These are phyloP conservation scores for Aspergillus fijiensis DNA, from an alignment of 2,329 filamentous ascomycete species.

Conservation along the genomic window DNA sequence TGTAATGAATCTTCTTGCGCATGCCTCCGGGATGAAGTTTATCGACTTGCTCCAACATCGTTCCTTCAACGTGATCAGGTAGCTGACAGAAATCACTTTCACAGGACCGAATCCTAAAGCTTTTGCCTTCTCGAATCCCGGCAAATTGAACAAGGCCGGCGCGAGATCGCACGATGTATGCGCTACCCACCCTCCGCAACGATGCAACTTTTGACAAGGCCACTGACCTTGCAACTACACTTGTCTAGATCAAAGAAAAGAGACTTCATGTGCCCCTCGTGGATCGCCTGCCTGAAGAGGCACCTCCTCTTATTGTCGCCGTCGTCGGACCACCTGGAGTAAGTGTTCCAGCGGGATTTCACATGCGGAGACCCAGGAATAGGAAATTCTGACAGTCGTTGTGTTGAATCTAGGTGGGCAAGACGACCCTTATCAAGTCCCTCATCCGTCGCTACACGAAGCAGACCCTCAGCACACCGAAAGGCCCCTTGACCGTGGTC, in stretches of 20 bases:
- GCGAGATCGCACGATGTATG: conserved; percentile 56
- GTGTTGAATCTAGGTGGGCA: conserved; percentile 59
- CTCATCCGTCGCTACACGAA: conserved; percentile 93
- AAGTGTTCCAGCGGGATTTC: conserved; percentile 24
- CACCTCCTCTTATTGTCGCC: conserved; percentile 86
- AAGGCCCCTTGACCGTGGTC: conserved; percentile 90
- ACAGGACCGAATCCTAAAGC: conserved; percentile 82
- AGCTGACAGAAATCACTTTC: neutral
- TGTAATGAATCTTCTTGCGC: conserved; percentile 27
- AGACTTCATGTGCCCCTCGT: conserved; percentile 93
- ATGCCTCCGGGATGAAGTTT: neutral
- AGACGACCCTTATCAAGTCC: conserved; percentile 93
- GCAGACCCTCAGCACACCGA: conserved; percentile 84
- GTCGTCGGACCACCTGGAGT: conserved; percentile 94
- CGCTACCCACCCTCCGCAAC: neutral
- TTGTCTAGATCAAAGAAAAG: conserved; percentile 80
- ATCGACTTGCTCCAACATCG: neutral
- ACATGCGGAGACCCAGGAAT: neutral
- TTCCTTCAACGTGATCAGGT: conserved; percentile 5
- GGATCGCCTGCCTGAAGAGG: conserved; percentile 92
- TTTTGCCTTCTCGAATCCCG: conserved; percentile 80
- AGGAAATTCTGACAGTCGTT: neutral
- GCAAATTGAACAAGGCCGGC: conserved; percentile 70
- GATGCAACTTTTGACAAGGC: neutral
- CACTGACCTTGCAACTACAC: conserved; percentile 15